Base-by-base conservation (phyloP, 1,284 basidiomycete species). In the Cystobasidiaceae sp. region DNA sequence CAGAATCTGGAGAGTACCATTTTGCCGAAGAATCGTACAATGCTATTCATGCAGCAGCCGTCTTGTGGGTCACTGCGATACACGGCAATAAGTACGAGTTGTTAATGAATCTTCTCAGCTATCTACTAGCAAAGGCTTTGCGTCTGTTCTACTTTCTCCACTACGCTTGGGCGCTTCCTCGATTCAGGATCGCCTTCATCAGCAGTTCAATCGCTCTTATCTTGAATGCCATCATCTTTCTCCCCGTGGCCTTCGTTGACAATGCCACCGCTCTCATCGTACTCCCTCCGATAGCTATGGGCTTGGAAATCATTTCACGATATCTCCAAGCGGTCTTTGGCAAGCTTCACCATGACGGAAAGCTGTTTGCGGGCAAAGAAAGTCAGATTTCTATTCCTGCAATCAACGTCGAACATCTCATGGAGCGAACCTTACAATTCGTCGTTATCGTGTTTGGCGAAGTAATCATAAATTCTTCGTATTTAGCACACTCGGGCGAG, bases 1-100 rank as follows among this genome's bases (percentile, higher is more conserved):
- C 71, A 90, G 67, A 90, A 90, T 79, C 82, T 84, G 80, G 92
- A 93, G 81, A 88, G 13, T 58, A 48, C 19, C 15, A 23, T 17
- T 48, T 58, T 48, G 45, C 43, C 13, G 39, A 44, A 19, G 21
- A 21, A 9, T 21, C 55, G 15, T 23, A 49, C 28, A 8, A 23
- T 52, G 55, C 55, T 21, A 58, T 58, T 19, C 41, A 44, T 8
- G 55, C 55, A 28, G 45, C 39, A 11, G 28, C 32, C 27, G 37
- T 25, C 4, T 58, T 25, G 39, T 48, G 21, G n/a, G 45, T n/a
- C 21, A 11, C 11, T 39, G 37, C 11, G 37, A 11, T 39, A 39
- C n/a, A n/a, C 37, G 37, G n/a, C n/a, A 39, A 39, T n/a, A 39
- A 39, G 11, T 39, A n/a, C 37, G n/a, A 39, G 37, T n/a, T 39